These are phyloP conservation scores for Lactifluus subvellereus DNA, from an alignment of 768 basidiomycete species.

Conservation along the genomic window DNA sequence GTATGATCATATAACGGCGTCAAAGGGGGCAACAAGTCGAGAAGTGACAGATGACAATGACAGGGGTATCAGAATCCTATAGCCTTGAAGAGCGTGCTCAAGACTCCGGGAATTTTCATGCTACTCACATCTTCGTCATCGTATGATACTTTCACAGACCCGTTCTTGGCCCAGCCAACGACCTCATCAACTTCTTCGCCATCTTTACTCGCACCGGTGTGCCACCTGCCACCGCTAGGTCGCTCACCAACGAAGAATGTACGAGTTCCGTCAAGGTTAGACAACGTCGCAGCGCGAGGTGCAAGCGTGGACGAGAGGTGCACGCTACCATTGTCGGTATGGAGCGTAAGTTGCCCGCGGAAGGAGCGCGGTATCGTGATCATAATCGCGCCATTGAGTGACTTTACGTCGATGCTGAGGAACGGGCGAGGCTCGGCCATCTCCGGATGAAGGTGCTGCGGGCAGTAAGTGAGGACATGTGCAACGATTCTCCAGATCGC, in stretches of 20 bases:
- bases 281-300: slow-evolving; percentile 6
- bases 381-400: slow-evolving; percentile 2
- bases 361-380: slow-evolving; percentile 21
- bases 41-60: not conserved
- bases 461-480: not conserved
- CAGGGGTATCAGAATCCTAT: slow-evolving; percentile 1
- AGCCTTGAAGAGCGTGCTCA: slow-evolving; percentile 12
- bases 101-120: not conserved
- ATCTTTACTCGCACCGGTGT: slow-evolving; percentile 4
- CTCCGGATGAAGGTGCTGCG: slow-evolving; percentile 11
- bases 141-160: slow-evolving; percentile 14
- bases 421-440: slow-evolving; percentile 18
- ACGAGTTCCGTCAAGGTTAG: slow-evolving; percentile 8
- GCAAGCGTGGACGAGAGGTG: slow-evolving; percentile 9
- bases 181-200: slow-evolving; percentile 17
- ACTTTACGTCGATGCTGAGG: slow-evolving; percentile 9
- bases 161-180: slow-evolving; percentile 14
- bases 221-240: slow-evolving; percentile 14
- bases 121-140: slow-evolving; percentile 5
- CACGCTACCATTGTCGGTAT: slow-evolving; percentile 13
- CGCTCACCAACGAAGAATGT: slow-evolving; percentile 20
- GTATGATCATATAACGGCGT: not conserved
- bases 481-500: not conserved
- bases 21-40: not conserved
- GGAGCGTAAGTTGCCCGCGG: slow-evolving; percentile 18